Base-by-base conservation (phyloP, 805 yeast species). In the Yarrowia keelungensis region DNA sequence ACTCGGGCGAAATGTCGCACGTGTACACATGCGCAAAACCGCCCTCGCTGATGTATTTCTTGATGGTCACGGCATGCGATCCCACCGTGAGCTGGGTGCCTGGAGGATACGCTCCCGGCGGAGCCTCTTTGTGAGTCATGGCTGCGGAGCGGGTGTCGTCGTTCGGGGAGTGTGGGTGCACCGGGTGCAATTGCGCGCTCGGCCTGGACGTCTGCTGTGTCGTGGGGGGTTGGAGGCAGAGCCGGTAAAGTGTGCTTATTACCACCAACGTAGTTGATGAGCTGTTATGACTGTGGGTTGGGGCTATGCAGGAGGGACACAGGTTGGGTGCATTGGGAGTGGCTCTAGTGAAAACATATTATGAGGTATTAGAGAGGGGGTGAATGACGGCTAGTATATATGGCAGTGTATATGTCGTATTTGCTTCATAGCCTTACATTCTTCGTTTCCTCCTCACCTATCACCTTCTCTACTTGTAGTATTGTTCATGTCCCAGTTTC, bases 11-110 rank as follows among this genome's bases (percentile, higher is more conserved):
- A 19, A 90, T 86, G 58, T 84, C 84, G 70, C 92, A 94, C 16
- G 89, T 85, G 77, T 95, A 95, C 5, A 95, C 97, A 76, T 91
- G 97, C 11, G 99, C 98, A 82, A 91, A 95, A 14, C 99, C 99
- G 58, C 89, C 98, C 75, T 89, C 89, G 7, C 97, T 89, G 51
- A 93, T 80, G 79, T 90, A 93, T 72, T 87, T 84, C 71, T 84
- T 82, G 73, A 92, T 85, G 56, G 81, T 79, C n/a, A 88, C 89
- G 64, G 82, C 81, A 78, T 93, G 97, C 5, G 93, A 85, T 11
- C 97, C 98, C 45, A 92, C 97, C 1, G 92, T 85, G 71, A 93
- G 82, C 70, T 80, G 80, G 4, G 95, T 90, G 5, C 97, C 97
- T 9, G 95, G 90, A 11, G 83, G 78, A 74, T 89, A 91, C 8